phyloP scores from a whole-genome alignment of 768 basidiomycete species.

The Panaeolus papilionaceus region DNA sequence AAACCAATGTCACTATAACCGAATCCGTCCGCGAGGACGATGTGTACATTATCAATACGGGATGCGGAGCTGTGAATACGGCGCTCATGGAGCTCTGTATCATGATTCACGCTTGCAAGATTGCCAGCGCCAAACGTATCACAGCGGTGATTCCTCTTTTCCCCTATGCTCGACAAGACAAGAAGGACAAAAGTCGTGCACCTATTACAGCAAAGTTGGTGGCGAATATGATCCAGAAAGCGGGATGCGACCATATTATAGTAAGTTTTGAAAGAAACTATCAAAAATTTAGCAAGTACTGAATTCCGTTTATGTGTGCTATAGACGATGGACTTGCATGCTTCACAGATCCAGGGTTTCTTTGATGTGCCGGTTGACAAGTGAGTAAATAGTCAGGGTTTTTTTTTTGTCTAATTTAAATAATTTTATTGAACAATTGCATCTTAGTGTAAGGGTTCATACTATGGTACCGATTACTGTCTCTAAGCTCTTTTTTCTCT shows the following conservation, averaged over 20 bases:
- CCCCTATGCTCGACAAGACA: conserved; percentile 97
- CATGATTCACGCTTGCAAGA: conserved; percentile 99
- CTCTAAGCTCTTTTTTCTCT: conserved; percentile 19
- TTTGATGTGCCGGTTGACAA: conserved; percentile 89
- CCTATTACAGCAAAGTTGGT: conserved; percentile 98
- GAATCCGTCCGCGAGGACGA: conserved; percentile 98
- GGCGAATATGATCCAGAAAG: conserved; percentile 94
- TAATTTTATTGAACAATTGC: conserved; percentile 24
- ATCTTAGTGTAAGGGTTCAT: conserved; percentile 30
- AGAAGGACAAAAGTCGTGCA: conserved; percentile 98
- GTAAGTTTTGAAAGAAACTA: conserved; percentile 52
- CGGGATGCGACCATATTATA: conserved; percentile 96
- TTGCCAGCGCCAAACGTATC: conserved; percentile 97
- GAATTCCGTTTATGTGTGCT: conserved; percentile 20
- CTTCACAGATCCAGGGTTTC: conserved; percentile 99
- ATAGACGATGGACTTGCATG: conserved; percentile 98
- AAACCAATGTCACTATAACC: conserved; percentile 89
- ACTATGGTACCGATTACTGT: conserved; percentile 16
- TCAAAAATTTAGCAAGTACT: conserved; percentile 18
- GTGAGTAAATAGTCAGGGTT: conserved; percentile 57
- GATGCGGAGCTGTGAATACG: conserved; percentile 86
- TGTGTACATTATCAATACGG: conserved; percentile 98
- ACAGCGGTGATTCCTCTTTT: conserved; percentile 98
- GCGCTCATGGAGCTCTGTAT: conserved; percentile 98
- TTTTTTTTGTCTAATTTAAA: conserved; percentile 18